Percentiles rank a stretch among this genome's conserved stretches.
Evolutionary conservation across 768 basidiomycete species (phyloP).

Genomic region (Brasilioporus rufonigricans): DNA sequence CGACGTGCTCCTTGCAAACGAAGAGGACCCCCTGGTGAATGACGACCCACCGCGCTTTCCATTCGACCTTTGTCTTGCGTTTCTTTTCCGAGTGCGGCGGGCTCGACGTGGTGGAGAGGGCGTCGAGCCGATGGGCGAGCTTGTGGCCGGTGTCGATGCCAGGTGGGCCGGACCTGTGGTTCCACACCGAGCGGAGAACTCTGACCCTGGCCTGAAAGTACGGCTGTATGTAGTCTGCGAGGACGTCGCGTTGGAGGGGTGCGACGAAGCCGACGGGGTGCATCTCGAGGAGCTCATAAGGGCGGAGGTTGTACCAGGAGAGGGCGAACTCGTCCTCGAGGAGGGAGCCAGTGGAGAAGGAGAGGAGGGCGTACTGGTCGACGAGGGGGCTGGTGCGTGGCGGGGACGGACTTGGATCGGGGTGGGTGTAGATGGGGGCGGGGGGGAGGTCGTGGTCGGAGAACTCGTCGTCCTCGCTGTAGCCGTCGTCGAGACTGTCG

Average conservation of each 20-base stretch:
- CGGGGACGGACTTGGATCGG: constrained; percentile 5
- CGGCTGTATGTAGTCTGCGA: constrained; percentile 49
- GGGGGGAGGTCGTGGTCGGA: constrained; percentile 28
- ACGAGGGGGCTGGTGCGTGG: constrained; percentile 21
- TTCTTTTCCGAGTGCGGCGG: constrained; percentile 20
- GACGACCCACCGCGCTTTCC: constrained; percentile 64
- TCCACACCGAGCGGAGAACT: constrained; percentile 46
- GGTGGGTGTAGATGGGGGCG: constrained; percentile 7
- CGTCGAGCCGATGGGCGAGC: constrained; percentile 2
- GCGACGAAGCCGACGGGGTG: constrained; percentile 46
- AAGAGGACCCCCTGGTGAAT: constrained; percentile 55
- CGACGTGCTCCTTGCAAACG: constrained; percentile 52
- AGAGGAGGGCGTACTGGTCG: constrained; percentile 50
- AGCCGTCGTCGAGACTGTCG: constrained; percentile 28
- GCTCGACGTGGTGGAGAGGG: constrained; percentile 8
- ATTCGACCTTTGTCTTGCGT: constrained; percentile 47
- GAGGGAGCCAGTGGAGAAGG: constrained; percentile 67
- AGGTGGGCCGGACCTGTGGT: constrained; percentile 23
- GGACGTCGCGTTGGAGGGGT: constrained; percentile 39
- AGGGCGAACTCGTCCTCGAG: constrained; percentile 63
- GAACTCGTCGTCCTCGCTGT: constrained; percentile 33
- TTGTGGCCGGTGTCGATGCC: constrained; percentile 7
- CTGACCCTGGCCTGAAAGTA: constrained; percentile 58
- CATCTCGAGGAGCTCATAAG: constrained; percentile 69
- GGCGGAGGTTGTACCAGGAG: constrained; percentile 56